These are phyloP conservation scores for Clavispora phyllophila DNA, from an alignment of 805 yeast genomes.

Conservation along the genomic window DNA sequence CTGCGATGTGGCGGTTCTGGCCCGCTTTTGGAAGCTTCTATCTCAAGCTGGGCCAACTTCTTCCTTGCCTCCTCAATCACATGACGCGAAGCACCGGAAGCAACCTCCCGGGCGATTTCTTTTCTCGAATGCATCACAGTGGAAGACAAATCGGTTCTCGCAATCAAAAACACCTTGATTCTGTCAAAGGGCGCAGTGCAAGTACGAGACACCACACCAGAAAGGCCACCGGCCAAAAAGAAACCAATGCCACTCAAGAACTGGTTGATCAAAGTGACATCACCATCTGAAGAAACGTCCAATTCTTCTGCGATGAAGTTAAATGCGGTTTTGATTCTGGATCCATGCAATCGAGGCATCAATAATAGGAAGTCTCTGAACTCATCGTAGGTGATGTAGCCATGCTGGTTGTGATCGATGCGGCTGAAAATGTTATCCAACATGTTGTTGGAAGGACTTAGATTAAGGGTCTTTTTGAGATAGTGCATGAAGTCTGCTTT, in stretches of 20 bases:
- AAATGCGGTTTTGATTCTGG: constrained; percentile 77
- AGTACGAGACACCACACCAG: constrained; percentile 94
- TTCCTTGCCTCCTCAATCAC: constrained; percentile 31
- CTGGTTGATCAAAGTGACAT: constrained; percentile 77
- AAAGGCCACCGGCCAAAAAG: constrained; percentile 90
- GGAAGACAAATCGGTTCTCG: constrained; percentile 77
- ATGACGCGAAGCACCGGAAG: constrained; percentile 30
- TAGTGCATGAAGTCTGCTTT: constrained; percentile 65
- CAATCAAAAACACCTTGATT: constrained; percentile 87
- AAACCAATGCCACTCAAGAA: constrained; percentile 81
- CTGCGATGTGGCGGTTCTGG: constrained; percentile 38
- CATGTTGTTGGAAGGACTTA: constrained; percentile 47
- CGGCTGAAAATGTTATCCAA: constrained; percentile 52
- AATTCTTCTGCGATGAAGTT: constrained; percentile 71
- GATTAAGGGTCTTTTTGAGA: constrained; percentile 47
- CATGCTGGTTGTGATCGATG: constrained; percentile 53
- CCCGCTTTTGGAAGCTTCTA: constrained; percentile 25
- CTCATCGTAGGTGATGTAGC: constrained; percentile 75
- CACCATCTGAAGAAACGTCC: constrained; percentile 87
- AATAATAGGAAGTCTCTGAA: constrained; percentile 79
- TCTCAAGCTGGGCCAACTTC: constrained; percentile 24
- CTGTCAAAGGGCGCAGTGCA: constrained; percentile 97
- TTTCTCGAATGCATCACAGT: constrained; percentile 57
- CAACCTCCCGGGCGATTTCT: constrained; percentile 33
- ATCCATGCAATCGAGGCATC: constrained; percentile 76